phyloP scores from a whole-genome alignment of 768 basidiomycete species.

The Boletus pseudopeckii region DNA sequence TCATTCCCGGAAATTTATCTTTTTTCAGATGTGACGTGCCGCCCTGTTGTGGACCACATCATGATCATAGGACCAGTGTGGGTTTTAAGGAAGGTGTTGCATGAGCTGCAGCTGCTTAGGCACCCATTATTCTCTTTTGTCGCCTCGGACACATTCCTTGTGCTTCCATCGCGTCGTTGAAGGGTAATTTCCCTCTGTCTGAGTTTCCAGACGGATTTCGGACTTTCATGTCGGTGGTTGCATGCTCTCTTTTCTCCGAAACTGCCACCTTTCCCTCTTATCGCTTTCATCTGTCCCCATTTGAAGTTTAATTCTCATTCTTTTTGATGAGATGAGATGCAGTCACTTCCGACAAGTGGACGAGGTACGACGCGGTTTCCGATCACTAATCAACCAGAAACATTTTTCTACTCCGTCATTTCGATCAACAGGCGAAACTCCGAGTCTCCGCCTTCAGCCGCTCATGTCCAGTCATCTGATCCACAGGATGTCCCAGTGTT shows the following conservation, averaged over 20 bases:
- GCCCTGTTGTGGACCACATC: conserved; percentile 14
- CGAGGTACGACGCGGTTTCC: conserved; percentile 10
- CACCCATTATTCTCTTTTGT: conserved; percentile 9
- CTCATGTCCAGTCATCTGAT: conserved; percentile 14
- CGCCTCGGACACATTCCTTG: conserved; percentile 3
- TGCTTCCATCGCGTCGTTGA: conserved; percentile 8
- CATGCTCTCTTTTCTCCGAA: conserved; percentile 24
- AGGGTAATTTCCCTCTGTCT: conserved; percentile 21
- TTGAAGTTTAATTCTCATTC: conserved; percentile 15
- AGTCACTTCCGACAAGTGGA: conserved; percentile 13
- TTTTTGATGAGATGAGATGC: conserved; percentile 15
- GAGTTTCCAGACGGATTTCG: conserved; percentile 30
- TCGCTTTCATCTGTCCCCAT: conserved; percentile 20
- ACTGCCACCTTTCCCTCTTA: conserved; percentile 21
- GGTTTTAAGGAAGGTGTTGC: conserved; percentile 8
- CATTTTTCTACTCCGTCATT: conserved; percentile 13
- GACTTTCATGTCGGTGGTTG: conserved; percentile 32
- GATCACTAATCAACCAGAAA: conserved; percentile 17
- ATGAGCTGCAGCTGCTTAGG: conserved; percentile 5
- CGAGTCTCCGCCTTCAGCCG: conserved; percentile 18
- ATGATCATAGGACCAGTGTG: conserved; percentile 1
- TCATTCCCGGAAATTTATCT: conserved; percentile 24
- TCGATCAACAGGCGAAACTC: conserved; percentile 11
- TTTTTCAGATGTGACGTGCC: conserved; percentile 22
- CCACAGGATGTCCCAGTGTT: conserved; percentile 10